Evolutionary conservation across 1,139 yeast species (phyloP), one percentile per base, ranked within the genome.

Genomic region (Debaryomyces fabryi): DNA sequence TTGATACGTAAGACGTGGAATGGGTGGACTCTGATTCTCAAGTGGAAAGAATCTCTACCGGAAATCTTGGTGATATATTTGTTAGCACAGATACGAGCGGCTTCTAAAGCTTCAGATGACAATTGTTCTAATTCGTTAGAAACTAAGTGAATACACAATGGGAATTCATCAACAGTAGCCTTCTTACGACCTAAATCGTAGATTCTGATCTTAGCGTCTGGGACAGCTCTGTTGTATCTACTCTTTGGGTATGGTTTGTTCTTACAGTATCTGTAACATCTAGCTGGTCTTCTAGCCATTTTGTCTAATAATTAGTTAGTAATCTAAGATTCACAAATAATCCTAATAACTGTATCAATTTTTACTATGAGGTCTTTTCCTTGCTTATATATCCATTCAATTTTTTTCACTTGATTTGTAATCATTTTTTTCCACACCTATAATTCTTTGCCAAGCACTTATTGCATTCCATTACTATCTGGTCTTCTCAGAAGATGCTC

Each of bases 231-330:
- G 91, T 93, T 93, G 91, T 91, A 93, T 82, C 99, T 90, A 72
- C 98, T 92, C 87, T 93, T 93, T 83, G 99, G 99, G 90, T 85
- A 93, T 72, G 99, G 99, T 86, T 93, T 93, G 96, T 95, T 95
- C 90, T 95, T 93, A 87, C 97, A 95, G 96, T 92, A 93, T 85
- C 99, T 91, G 97, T 93, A 93, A 86, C 99, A 93, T 87, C 98
- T 90, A 86, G 99, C 99, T 81, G 99, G 99, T 89, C 99, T 93
- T 84, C 99, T 92, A 79, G 99, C 98, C 99, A 93, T 93, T 77
- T 86, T 89, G 84, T 69, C 73, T 71, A 53, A 34, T 44, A 34
- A 30, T 34, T 54, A 27, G 76, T 70, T 72, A 72, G 78, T 72
- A 68, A 37, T 18, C 35, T 7, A 10, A 16, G 30, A 6, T 37